phyloP scores from a whole-genome alignment of 139 green algal species.

The Closterium sp. region DNA sequence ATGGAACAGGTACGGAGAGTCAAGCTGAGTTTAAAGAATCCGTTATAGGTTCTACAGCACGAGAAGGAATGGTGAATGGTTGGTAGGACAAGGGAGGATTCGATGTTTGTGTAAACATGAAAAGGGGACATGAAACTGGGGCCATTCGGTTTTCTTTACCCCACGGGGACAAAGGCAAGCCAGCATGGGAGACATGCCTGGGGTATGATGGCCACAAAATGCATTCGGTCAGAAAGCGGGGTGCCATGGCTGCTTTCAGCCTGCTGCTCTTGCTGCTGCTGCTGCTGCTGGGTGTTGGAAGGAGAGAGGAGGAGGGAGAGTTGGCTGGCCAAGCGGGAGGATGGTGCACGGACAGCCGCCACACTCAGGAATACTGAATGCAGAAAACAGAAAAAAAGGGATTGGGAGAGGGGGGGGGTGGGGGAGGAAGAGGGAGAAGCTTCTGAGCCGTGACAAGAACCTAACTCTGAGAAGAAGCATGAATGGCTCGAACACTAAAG shows the following conservation, averaged over 20 bases:
- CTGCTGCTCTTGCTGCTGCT: background rate
- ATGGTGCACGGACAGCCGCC: background rate
- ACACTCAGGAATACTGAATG: background rate
- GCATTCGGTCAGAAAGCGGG: background rate
- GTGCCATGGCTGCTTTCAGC: background rate
- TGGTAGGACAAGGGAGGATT: too few species aligned
- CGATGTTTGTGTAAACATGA: too few species aligned
- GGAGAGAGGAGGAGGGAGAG: background rate
- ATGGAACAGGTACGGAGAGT: too few species aligned
- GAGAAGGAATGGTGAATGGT: too few species aligned
- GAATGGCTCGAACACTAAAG: background rate
- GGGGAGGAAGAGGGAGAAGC: background rate
- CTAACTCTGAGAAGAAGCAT: background rate
- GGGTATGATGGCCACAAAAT: background rate
- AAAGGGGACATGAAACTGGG: too few species aligned
- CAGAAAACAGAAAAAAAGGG: background rate
- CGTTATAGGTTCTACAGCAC: too few species aligned
- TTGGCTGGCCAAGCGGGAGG: background rate
- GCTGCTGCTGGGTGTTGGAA: background rate
- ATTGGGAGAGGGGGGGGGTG: too few species aligned
- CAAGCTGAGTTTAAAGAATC: too few species aligned
- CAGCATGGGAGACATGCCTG: too few species aligned
- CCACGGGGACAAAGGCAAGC: too few species aligned
- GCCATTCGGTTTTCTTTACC: too few species aligned
- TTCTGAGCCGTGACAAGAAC: background rate